These are phyloP conservation scores for Glycyrrhiza uralensis DNA, from an alignment of 306 rosid genomes.

Conservation along the genomic window DNA sequence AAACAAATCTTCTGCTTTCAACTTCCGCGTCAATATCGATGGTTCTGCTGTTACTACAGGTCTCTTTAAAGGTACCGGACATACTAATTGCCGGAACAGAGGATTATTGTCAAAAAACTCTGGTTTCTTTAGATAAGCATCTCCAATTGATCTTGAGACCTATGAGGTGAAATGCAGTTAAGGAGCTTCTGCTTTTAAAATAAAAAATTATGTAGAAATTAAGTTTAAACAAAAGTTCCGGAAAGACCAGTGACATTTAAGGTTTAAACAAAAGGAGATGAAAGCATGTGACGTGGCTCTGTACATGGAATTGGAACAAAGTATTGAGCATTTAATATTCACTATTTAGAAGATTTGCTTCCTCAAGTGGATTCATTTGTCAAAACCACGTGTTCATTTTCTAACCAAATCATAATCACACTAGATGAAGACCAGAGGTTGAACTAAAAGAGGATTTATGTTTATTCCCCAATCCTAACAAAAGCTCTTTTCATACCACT, in stretches of 20 bases:
- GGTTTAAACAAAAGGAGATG: background rate
- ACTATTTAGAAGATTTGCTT: background rate
- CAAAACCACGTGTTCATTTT: background rate
- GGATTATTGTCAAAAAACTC: conserved; percentile 53
- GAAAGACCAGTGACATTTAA: background rate
- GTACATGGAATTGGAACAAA: background rate
- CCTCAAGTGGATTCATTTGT: background rate
- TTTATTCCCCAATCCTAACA: background rate
- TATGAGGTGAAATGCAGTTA: conserved; percentile 5
- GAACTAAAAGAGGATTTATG: background rate
- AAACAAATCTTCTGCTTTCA: conserved; percentile 51
- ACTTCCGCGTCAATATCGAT: conserved; percentile 44
- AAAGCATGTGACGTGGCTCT: background rate
- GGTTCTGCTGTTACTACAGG: conserved; percentile 71
- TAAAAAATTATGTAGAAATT: too few species aligned
- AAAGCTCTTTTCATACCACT: too few species aligned
- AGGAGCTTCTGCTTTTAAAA: background rate
- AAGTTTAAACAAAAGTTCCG: background rate
- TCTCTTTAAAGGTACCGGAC: conserved; percentile 48
- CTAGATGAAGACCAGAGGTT: background rate
- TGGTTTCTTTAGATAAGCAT: conserved; percentile 66
- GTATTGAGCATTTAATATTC: background rate
- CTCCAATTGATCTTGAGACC: conserved; percentile 86
- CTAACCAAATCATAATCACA: background rate
- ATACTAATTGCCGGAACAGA: conserved; percentile 45